These are phyloP conservation scores for Lentinula sp. DNA, from an alignment of 768 basidiomycete genomes.

Conservation along the genomic window DNA sequence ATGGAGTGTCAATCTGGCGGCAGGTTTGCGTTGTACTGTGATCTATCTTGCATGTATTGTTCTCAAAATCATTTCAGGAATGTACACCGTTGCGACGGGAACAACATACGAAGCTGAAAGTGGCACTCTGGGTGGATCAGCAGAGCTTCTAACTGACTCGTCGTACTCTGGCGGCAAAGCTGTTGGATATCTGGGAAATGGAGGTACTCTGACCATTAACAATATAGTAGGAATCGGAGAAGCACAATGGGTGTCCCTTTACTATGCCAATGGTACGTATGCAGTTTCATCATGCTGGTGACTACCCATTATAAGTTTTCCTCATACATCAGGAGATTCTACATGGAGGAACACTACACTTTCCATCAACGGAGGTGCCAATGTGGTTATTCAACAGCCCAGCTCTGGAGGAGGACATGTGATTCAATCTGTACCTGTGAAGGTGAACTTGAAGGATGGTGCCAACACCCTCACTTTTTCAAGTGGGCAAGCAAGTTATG, in stretches of 20 bases:
- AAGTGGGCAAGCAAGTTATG: constrained; percentile 46
- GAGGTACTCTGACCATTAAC: constrained; percentile 50
- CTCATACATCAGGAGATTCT: constrained; percentile 33
- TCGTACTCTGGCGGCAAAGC: constrained; percentile 48
- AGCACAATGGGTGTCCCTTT: constrained; percentile 55
- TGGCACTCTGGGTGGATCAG: constrained; percentile 41
- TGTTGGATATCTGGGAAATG: constrained; percentile 49
- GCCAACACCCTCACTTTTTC: constrained; percentile 47
- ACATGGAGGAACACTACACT: constrained; percentile 55
- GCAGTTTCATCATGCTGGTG: constrained; percentile 5
- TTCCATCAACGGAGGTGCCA: constrained; percentile 56
- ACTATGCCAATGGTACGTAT: constrained; percentile 46
- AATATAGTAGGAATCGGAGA: constrained; percentile 48
- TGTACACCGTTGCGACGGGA: constrained; percentile 42
- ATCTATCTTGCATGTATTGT: neutral
- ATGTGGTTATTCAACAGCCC: constrained; percentile 49
- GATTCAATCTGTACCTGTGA: constrained; percentile 50
- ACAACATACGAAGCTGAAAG: constrained; percentile 52
- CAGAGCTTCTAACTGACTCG: constrained; percentile 33
- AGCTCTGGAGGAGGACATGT: constrained; percentile 49
- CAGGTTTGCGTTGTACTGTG: constrained; percentile 23
- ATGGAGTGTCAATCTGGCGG: constrained; percentile 45
- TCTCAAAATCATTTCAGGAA: constrained; percentile 22
- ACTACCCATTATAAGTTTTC: neutral
- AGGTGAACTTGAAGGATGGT: constrained; percentile 41